These are phyloP conservation scores for Uronychia setigera DNA, from an alignment of 73 alveolate species.

Conservation along the genomic window DNA sequence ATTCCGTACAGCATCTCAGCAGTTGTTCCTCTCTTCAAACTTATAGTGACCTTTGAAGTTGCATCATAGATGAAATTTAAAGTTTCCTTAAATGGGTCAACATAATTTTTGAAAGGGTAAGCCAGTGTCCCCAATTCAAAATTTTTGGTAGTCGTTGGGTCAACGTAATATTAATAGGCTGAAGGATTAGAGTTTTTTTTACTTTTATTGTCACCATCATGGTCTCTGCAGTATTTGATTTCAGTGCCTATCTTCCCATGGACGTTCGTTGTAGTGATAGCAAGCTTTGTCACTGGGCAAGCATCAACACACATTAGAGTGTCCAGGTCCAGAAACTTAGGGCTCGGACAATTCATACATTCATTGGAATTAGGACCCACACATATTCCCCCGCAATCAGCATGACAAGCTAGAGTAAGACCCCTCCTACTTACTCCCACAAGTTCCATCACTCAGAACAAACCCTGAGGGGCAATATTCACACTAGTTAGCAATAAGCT, in stretches of 20 bases:
- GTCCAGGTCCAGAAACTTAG: not conserved
- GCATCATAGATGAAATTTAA: constrained; percentile 35
- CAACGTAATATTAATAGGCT: constrained; percentile 30
- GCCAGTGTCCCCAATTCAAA: constrained; percentile 38
- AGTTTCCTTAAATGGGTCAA: constrained; percentile 39
- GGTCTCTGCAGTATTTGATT: constrained; percentile 30
- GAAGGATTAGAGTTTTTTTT: not conserved
- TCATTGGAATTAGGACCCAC: not conserved
- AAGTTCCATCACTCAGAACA: not conserved
- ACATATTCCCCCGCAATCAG: not conserved
- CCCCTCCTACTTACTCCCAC: not conserved
- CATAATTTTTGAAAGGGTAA: constrained; percentile 46
- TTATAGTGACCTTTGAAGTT: constrained; percentile 12
- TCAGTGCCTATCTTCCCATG: constrained; percentile 10
- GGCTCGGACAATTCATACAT: not conserved
- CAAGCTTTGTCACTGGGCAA: not conserved
- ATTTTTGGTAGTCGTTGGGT: constrained; percentile 20
- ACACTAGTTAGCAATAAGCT: not conserved
- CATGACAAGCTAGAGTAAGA: not conserved
- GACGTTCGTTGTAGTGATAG: constrained; percentile 27
- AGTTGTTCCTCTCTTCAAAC: constrained; percentile 31
- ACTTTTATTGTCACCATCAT: constrained; percentile 4
- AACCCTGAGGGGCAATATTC: not conserved
- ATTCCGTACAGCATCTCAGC: constrained; percentile 29
- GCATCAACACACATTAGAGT: not conserved